These are phyloP conservation scores for Trichoderma sp. DNA, from an alignment of 2,329 filamentous ascomycete species.

Conservation along the genomic window DNA sequence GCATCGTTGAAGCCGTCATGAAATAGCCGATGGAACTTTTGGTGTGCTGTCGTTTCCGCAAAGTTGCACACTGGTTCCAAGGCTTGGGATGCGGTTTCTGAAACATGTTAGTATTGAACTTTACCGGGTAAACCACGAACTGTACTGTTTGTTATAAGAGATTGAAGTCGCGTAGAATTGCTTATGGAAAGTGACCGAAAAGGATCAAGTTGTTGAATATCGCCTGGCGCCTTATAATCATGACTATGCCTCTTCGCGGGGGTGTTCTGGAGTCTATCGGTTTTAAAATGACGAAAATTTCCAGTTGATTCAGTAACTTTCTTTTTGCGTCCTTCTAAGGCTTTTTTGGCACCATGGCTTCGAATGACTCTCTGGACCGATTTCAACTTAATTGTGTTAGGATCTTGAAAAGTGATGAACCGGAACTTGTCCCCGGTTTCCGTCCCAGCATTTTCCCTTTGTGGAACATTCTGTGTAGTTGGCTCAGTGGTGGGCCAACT, in stretches of 20 bases:
- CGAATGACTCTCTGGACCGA: neutral
- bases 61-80: conserved; percentile 7
- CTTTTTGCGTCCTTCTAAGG: neutral
- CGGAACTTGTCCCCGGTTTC: neutral
- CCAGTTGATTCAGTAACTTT: neutral
- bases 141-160: neutral
- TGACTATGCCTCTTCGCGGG: neutral
- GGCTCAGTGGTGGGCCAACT: neutral
- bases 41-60: neutral
- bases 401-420: neutral
- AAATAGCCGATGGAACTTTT: neutral
- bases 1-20: neutral
- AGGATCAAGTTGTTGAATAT: neutral
- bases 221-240: neutral
- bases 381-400: neutral
- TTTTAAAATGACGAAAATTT: neutral
- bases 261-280: neutral
- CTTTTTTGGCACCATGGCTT: neutral
- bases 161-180: neutral
- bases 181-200: neutral
- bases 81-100: neutral
- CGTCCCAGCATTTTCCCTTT: neutral
- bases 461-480: neutral
- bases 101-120: neutral
- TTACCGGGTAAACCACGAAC: neutral